phyloP scores from a whole-genome alignment of 1,284 basidiomycete genomes.

The Trichosporon faecale region DNA sequence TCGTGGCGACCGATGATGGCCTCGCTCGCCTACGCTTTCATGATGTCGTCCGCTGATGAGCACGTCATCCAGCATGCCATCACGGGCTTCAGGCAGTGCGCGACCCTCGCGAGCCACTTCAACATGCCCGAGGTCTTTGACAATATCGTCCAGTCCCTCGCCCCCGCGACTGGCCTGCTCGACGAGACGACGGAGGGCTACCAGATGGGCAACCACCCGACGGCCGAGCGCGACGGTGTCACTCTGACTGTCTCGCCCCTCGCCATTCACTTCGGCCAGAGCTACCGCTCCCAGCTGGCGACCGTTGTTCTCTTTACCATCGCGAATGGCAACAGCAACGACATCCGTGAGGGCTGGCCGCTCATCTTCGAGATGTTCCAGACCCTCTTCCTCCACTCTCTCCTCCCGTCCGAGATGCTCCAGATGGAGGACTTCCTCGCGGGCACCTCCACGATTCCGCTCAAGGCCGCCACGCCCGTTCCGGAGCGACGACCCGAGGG shows the following conservation, averaged over 20 bases:
- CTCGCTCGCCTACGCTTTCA: slow-evolving; percentile 87
- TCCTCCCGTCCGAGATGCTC: slow-evolving; percentile 82
- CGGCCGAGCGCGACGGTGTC: slow-evolving; percentile 89
- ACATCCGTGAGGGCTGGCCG: slow-evolving; percentile 89
- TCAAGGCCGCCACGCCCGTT: slow-evolving; percentile 69
- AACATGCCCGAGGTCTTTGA: slow-evolving; percentile 92
- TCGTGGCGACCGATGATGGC: slow-evolving; percentile 91
- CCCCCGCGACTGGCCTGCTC: slow-evolving; percentile 77
- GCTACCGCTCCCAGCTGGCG: slow-evolving; percentile 93
- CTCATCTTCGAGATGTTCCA: slow-evolving; percentile 98
- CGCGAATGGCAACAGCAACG: slow-evolving; percentile 93
- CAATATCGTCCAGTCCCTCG: slow-evolving; percentile 87
- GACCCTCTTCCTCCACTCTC: slow-evolving; percentile 88
- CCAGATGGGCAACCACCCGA: slow-evolving; percentile 78
- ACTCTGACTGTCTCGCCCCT: slow-evolving; percentile 84
- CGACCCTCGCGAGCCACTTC: slow-evolving; percentile 85
- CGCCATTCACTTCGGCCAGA: slow-evolving; percentile 89
- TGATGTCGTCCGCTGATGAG: slow-evolving; percentile 85
- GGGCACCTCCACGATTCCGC: slow-evolving; percentile 80
- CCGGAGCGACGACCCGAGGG: slow-evolving; percentile 70
- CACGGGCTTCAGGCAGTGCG: slow-evolving; percentile 92
- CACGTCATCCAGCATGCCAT: slow-evolving; percentile 93
- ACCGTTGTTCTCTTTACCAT: slow-evolving; percentile 98
- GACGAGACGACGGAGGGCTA: slow-evolving; percentile 65
- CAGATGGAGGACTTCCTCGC: slow-evolving; percentile 96